phyloP scores from a whole-genome alignment of 2,329 filamentous ascomycete genomes.

The Thielaviopsis musarum region DNA sequence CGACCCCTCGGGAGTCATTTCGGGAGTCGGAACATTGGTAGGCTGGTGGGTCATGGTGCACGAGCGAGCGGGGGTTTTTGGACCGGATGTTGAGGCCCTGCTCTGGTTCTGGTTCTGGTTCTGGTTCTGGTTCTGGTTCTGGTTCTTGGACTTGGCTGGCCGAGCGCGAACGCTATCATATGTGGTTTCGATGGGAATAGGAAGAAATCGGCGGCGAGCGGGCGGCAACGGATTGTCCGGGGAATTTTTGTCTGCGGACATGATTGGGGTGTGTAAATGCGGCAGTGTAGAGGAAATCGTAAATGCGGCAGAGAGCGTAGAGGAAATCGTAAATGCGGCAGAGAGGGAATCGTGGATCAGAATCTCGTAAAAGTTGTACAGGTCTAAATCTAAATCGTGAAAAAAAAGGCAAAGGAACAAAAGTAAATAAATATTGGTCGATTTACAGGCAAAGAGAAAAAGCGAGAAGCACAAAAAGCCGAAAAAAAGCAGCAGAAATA shows the following conservation, averaged over 20 bases:
- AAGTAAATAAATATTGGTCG: not conserved
- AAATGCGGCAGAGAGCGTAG: too few relatives aligned
- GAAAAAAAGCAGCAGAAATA: not conserved
- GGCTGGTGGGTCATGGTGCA: constrained; percentile 16
- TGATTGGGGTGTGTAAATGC: not conserved
- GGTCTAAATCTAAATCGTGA: not conserved
- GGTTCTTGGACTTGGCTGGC: constrained; percentile 10
- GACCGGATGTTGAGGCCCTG: not conserved
- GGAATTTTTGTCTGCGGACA: too few relatives aligned
- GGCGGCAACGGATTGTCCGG: not conserved
- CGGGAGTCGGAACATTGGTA: constrained; percentile 35
- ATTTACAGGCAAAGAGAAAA: not conserved
- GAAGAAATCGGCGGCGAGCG: constrained; percentile 43
- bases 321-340: too few relatives aligned
- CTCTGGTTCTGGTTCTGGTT: constrained; percentile 12
- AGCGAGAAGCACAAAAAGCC: not conserved
- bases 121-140: constrained; percentile 10
- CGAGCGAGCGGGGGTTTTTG: not conserved
- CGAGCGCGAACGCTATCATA: constrained; percentile 37
- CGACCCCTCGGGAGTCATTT: constrained; percentile 37
- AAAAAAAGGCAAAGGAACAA: not conserved
- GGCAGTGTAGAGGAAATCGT: too few relatives aligned
- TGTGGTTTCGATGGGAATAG: constrained; percentile 57
- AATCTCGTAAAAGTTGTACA: too few relatives aligned
- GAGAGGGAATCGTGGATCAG: too few relatives aligned